Base-by-base conservation (phyloP, 352 stramenopile species). In the Phytophthora megakarya region DNA sequence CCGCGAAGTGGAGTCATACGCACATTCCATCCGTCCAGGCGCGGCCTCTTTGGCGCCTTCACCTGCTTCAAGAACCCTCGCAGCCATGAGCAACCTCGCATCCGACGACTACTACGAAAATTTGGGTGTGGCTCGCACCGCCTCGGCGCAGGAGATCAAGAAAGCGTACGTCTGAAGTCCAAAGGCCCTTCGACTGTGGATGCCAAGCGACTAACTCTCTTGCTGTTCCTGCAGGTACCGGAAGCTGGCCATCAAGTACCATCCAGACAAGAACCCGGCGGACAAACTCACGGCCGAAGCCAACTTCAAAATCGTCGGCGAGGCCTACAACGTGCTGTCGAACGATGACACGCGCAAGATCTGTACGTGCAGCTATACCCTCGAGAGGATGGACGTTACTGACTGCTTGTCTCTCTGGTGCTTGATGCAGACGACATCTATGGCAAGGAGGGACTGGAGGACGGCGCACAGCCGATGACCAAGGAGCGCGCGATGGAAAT, bases 221-320 rank as follows among this genome's bases (percentile, higher is more conserved):
- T 47, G 1, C 8, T 49, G 8, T 42, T 56, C 51, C 38, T 54
- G 38, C 55, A 95, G 87, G 15, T 98, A 98, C 66, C 82, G 90
- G 26, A 97, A 96, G 67, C 65, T 98, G 25, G 90, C 92, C 43
- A 92, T 98, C 73, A 97, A 96, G 73, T 96, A 96, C 73, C 92
- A 98, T 60, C 92, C 92, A 15, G 92, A 98, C 77, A 97, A 97
- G 78, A 97, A 98, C 67, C 85, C 83, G 32, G 65, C 77, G 13
- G 86, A 93, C 56, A 92, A 93, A 66, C 60, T 90, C 45, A 68
- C 87, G 37, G 88, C 92, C 19, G 90, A 96, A 61, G 81, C 93
- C 46, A 97, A 97, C 72, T 98, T 98, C 65, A 98, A 98, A 73
- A 88, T 97, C 61, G 91, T 98, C 39, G 91, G 82, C 60, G 89